Evolutionary conservation across 2,329 filamentous ascomycete genomes (phyloP).

Genomic region (Talaromyces albobiverticillius): DNA sequence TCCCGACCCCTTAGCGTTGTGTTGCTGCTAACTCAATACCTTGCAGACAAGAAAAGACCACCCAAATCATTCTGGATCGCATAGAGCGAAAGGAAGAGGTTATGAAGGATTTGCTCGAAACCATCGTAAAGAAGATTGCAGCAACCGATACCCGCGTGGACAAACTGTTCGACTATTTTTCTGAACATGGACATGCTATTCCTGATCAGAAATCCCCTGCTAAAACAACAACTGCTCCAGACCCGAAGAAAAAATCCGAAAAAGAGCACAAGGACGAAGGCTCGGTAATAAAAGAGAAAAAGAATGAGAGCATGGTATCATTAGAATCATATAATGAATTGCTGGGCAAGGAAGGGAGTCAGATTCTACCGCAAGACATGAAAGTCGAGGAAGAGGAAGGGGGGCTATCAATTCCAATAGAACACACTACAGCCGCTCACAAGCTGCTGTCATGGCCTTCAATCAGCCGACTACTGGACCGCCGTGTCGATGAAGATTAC

Average conservation of each 20-base stretch:
- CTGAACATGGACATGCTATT: background rate
- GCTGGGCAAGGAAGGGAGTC: constrained; percentile 10
- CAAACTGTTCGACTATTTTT: background rate
- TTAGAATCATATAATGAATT: constrained; percentile 20
- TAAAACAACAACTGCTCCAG: background rate
- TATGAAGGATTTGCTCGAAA: background rate
- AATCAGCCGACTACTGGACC: constrained; percentile 61
- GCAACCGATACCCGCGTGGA: background rate
- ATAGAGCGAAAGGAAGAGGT: constrained; percentile 6
- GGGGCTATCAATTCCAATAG: constrained; percentile 70
- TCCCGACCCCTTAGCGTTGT: background rate
- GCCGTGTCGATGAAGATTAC: constrained; percentile 63
- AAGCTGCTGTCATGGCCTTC: constrained; percentile 71
- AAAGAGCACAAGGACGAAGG: background rate
- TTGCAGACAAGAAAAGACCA: constrained; percentile 41
- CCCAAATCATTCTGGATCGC: constrained; percentile 34
- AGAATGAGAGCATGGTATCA: background rate
- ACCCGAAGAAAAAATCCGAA: background rate
- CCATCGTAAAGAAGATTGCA: background rate
- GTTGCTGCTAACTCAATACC: background rate
- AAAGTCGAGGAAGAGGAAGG: constrained; percentile 39
- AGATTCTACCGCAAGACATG: constrained; percentile 5
- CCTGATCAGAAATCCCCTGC: background rate
- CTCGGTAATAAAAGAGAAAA: background rate
- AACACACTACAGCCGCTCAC: constrained; percentile 88